Evolutionary conservation across 73 alveolate genomes (phyloP).

Genomic region (Halteria grandinella): DNA sequence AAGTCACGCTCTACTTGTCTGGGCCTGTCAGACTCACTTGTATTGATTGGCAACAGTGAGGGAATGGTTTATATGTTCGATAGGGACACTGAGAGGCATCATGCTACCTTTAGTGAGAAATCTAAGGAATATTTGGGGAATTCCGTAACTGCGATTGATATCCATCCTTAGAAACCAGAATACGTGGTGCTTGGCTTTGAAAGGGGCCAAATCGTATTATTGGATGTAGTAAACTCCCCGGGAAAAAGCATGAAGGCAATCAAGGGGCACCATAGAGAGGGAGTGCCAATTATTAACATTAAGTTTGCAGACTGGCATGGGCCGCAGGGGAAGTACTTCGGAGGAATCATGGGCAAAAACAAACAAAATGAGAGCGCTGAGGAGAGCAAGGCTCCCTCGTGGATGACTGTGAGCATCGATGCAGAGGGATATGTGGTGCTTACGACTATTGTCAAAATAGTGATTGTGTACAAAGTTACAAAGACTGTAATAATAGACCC

Average conservation of each 20-base stretch:
- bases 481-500: not conserved
- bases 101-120: slow-evolving; percentile 37
- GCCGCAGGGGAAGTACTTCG: not conserved
- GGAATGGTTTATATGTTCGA: slow-evolving; percentile 49
- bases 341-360: not conserved
- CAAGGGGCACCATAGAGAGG: slow-evolving; percentile 41
- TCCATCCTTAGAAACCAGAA: slow-evolving; percentile 14
- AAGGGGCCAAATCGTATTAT: slow-evolving; percentile 29
- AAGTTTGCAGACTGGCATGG: slow-evolving; percentile 19
- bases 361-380: not conserved
- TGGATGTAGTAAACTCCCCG: slow-evolving; percentile 32
- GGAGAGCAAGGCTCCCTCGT: not conserved
- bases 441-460: not conserved
- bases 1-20: slow-evolving; percentile 26
- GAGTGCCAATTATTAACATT: slow-evolving; percentile 13
- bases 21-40: slow-evolving; percentile 4
- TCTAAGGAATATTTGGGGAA: slow-evolving; percentile 34
- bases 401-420: slow-evolving; percentile 45
- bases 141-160: slow-evolving; percentile 24
- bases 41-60: slow-evolving; percentile 35
- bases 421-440: slow-evolving; percentile 28
- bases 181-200: slow-evolving; percentile 44
- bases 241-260: slow-evolving; percentile 25
- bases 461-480: not conserved
- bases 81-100: slow-evolving; percentile 13